Base-by-base conservation (phyloP, 2,329 filamentous ascomycete species). In the Hypoxylon sp. region DNA sequence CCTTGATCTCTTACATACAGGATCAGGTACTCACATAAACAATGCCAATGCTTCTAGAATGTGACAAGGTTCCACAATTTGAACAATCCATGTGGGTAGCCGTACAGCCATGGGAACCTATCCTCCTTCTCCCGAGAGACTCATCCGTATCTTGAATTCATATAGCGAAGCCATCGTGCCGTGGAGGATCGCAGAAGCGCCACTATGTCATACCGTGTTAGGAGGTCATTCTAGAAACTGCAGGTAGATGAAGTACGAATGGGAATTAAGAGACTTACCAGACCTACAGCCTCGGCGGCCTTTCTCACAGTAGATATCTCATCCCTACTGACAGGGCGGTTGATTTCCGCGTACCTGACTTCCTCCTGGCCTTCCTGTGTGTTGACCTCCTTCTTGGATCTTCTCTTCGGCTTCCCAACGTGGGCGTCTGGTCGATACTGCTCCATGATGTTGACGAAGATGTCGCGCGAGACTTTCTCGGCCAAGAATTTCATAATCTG, bases 401-500 rank as follows among this genome's bases (percentile, higher is more conserved):
- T 70, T 54, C 78, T 76, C 65, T 77, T 84, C 50, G 79, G 77
- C 76, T 92, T 94, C 3, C 91, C 91, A 0, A 96, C 91, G 72
- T 96, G 87, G 0, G 90, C 91, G 62, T 89, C 84, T 0, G 91
- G 91, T 61, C 86, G 87, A 69, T 95, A 95, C 74, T 96, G 91
- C 74, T 96, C 91, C 91, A 95, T 95, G 64, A 96, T 88, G 70
- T 96, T 88, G 58, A 95, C 83, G 73, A 93, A 94, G 38, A 89
- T 80, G 72, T 95, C 90, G 52, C 78, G 81, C 3, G 88, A 91
- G 2, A 96, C 81, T 48, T 92, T 84, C 23, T 83, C 78, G 0
- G 90, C 91, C 13, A 96, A 78, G 81, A 90, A 96, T 60, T 77
- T 80, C 79, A 96, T 88, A 58, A 96, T 95, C 61, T 86, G 78